Conservation (phyloP, 768 basidiomycete species). For the Postia placenta region DNA sequence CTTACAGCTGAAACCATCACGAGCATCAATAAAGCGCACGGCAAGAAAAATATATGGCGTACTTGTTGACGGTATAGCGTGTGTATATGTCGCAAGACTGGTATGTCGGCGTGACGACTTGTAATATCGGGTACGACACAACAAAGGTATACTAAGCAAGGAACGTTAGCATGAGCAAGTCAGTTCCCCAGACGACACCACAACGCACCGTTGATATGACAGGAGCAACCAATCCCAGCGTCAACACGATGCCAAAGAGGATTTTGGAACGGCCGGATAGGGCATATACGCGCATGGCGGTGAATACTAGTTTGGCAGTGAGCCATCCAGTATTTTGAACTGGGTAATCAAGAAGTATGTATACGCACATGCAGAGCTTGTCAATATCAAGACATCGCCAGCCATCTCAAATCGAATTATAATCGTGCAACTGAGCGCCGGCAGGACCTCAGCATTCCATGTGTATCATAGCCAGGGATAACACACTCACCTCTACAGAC, state of each 20-base stretch:
- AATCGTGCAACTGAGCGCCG: conserved; percentile 11
- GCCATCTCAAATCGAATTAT: conserved; percentile 2
- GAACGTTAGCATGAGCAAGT: too few species aligned
- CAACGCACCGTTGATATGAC: conserved; percentile 10
- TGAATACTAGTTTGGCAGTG: too few species aligned
- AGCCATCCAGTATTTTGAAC: not conserved
- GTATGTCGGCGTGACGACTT: conserved; percentile 9
- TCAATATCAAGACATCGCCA: not conserved
- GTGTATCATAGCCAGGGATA: too few species aligned
- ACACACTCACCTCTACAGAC: too few species aligned
- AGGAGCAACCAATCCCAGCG: conserved; percentile 9
- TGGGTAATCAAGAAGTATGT: too few species aligned
- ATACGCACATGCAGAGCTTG: not conserved
- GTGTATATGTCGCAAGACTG: not conserved
- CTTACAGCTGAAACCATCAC: conserved; percentile 1
- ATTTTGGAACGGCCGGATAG: conserved; percentile 3
- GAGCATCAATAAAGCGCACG: not conserved
- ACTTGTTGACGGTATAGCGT: not conserved
- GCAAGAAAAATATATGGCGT: too few species aligned
- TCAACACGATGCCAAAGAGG: conserved; percentile 1
- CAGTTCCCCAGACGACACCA: not conserved
- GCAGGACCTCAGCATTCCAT: too few species aligned
- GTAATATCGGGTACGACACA: not conserved
- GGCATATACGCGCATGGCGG: conserved; percentile 14
- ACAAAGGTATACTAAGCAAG: not conserved